phyloP scores from a whole-genome alignment of 768 basidiomycete genomes.

The Pisolithus orientalis region DNA sequence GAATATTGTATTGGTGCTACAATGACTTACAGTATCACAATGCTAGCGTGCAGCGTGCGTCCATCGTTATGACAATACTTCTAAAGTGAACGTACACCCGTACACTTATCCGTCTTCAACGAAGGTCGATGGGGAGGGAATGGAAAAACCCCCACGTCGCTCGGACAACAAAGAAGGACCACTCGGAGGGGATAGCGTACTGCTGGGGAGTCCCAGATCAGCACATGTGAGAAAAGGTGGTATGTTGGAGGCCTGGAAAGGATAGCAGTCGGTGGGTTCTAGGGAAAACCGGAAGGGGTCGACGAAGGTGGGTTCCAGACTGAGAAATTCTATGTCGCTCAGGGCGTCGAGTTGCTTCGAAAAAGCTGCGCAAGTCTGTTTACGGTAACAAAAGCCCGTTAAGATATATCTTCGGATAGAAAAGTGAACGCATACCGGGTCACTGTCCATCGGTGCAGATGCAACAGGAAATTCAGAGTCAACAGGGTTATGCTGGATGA shows the following conservation, averaged over 20 bases:
- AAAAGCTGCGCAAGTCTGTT: not conserved
- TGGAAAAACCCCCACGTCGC: not conserved
- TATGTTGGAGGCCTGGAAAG: not conserved
- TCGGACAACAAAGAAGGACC: not conserved
- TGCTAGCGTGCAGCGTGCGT: no score
- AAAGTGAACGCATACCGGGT: not conserved
- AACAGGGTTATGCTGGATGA: not conserved
- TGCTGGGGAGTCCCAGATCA: not conserved
- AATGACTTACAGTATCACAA: no score
- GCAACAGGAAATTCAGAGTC: not conserved
- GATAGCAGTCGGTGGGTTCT: not conserved
- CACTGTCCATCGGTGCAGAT: not conserved
- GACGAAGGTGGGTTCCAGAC: constrained; percentile 14
- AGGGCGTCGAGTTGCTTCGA: not conserved
- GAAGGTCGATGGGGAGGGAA: no score
- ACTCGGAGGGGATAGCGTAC: not conserved
- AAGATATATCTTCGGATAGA: not conserved
- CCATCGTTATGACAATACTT: no score
- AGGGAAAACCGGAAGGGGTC: constrained; percentile 15
- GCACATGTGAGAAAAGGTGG: not conserved
- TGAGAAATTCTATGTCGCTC: constrained; percentile 12
- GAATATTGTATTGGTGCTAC: no score
- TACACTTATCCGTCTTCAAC: no score
- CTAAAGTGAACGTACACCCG: no score
- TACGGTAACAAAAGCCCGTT: not conserved